Percentiles rank a stretch among this genome's conserved stretches.
Conservation (phyloP, 1,284 basidiomycete genomes). For the Stygiomarasmius scandens region DNA sequence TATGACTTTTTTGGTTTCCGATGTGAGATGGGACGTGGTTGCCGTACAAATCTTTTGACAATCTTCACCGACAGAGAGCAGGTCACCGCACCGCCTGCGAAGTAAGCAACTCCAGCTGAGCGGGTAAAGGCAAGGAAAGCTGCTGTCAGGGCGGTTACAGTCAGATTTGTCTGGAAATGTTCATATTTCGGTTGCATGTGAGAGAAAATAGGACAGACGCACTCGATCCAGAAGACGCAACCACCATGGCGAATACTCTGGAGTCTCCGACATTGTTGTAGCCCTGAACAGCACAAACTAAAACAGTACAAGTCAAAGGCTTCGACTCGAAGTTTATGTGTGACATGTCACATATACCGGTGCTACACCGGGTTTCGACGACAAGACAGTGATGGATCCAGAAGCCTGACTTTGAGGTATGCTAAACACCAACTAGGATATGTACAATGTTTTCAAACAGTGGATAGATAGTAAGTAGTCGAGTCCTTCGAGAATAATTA, state of each 20-base stretch:
- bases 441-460: background rate
- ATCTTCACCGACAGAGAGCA: conserved; percentile 70
- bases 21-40: conserved; percentile 63
- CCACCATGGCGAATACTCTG: conserved; percentile 20
- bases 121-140: conserved; percentile 64
- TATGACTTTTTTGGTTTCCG: conserved; percentile 54
- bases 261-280: background rate
- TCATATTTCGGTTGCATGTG: background rate
- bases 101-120: conserved; percentile 71
- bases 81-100: conserved; percentile 62
- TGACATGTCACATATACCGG: too few species aligned
- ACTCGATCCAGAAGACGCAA: conserved; percentile 37
- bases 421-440: too few species aligned
- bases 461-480: too few species aligned
- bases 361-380: too few species aligned
- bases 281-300: too few species aligned
- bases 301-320: too few species aligned
- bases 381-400: too few species aligned
- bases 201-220: conserved; percentile 4
- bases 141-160: conserved; percentile 63
- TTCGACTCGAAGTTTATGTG: too few species aligned
- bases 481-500: too few species aligned
- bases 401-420: too few species aligned
- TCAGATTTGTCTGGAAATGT: conserved; percentile 40
- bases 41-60: conserved; percentile 67